Evolutionary conservation across 1,139 yeast genomes (phyloP), one percentile per base, ranked within the genome.

Genomic region (Candida sojae): DNA sequence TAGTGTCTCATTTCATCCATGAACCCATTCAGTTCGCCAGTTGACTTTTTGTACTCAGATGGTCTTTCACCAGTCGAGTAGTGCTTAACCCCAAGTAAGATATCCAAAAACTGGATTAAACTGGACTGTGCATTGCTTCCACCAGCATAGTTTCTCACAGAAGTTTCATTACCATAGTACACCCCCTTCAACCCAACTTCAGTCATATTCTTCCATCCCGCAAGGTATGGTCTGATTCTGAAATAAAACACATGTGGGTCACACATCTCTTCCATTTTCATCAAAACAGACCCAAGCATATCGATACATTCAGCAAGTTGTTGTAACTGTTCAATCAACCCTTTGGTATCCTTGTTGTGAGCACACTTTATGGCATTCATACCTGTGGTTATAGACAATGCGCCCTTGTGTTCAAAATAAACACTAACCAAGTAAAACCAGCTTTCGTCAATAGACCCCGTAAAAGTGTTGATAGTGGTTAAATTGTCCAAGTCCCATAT

Each of bases 101-200:
- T 80, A 62, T 92, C 98, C 54, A 92, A 73, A 38, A 90, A 86
- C 67, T 92, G 97, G 51, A 92, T 88, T 55, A 91, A 73, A 2
- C 97, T 89, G 43, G 93, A 84, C 67, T 92, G 98, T 0, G 97
- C 97, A 63, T 92, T 92, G 10, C 96, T 88, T 0, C 98, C 98
- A 25, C 98, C 98, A 6, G 96, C 77, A 63, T 80, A 88, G 30
- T 76, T 66, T 53, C 88, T 75, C 47, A 83, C 86, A 23, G 59
- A 66, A 1, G 66, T 57, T 52, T 87, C 92, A 47, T 80, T 72
- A 6, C 96, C 97, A 62, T 91, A 91, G 43, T 76, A 69, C 1
- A 91, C 84, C 0, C 97, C 97, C 44, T 90, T 85, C 49, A 92
- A 75, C 0, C 97, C 97, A 1, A 87, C 91, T 52, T 84, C 92